These are phyloP conservation scores for Leishmania amazonensis DNA, from an alignment of 208 protist genomes.

Conservation along the genomic window DNA sequence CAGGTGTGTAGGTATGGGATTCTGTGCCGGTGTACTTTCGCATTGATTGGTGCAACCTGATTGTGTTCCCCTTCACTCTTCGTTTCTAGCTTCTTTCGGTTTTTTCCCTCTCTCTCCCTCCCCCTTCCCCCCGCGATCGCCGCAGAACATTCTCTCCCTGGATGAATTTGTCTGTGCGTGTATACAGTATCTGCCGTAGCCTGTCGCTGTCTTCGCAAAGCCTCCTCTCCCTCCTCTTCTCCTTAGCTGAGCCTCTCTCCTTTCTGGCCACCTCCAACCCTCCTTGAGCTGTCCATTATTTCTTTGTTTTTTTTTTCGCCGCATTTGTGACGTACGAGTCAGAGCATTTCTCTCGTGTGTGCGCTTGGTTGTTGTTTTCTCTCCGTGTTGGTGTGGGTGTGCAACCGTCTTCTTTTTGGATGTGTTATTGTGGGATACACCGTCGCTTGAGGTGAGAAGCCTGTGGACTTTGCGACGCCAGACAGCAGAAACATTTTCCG, in stretches of 20 bases:
- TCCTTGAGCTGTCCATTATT: not conserved
- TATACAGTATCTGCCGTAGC: not conserved
- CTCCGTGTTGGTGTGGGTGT: not conserved
- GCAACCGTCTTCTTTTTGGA: not conserved
- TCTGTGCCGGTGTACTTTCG: not conserved
- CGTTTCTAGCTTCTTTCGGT: not conserved
- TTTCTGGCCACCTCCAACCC: not conserved
- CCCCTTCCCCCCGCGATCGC: not conserved
- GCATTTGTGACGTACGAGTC: not conserved
- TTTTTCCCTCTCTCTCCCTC: not conserved
- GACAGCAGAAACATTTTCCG: not conserved
- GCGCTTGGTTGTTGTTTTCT: not conserved
- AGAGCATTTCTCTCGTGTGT: not conserved
- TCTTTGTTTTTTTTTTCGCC: not conserved
- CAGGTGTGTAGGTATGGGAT: constrained; percentile 1
- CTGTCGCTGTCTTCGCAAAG: not conserved
- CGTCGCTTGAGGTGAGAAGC: not conserved
- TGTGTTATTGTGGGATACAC: not conserved
- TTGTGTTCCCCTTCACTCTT: not conserved
- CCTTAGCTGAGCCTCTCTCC: not conserved
- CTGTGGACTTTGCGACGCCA: not conserved
- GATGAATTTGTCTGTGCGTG: not conserved
- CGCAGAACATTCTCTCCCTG: not conserved
- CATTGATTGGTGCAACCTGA: not conserved
- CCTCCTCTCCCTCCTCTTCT: not conserved